A percentile compares a stretch with the other conserved stretches of the same genome.
phyloP scores from a whole-genome alignment of 2,329 filamentous ascomycete species.

The Diaporthe citrichinensis region DNA sequence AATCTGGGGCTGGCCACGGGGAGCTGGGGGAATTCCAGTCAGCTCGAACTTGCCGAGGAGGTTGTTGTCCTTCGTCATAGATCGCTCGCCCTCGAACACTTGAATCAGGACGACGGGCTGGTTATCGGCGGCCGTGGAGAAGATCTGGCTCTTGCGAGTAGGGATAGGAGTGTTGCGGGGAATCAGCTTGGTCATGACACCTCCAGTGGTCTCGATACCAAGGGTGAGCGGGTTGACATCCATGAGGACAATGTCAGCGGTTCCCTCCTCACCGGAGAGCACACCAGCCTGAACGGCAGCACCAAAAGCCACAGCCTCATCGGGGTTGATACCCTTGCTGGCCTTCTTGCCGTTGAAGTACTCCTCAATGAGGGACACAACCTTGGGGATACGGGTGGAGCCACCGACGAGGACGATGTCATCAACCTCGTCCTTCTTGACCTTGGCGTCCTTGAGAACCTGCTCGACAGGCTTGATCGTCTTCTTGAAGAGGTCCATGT shows the following conservation, averaged over 20 bases:
- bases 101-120: conserved; percentile 96
- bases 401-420: conserved; percentile 99
- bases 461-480: conserved; percentile 98
- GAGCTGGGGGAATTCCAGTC: conserved; percentile 93
- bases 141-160: conserved; percentile 97
- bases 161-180: conserved; percentile 95
- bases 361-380: conserved; percentile 93
- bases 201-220: conserved; percentile 97
- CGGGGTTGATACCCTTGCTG: conserved; percentile 99
- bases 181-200: conserved; percentile 98
- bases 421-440: conserved; percentile 94
- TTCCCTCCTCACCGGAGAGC: conserved; percentile 88
- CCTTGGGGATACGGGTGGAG: conserved; percentile 99
- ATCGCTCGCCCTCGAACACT: conserved; percentile 94
- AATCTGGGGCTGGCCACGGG: conserved; percentile 96
- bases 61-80: conserved; percentile 98
- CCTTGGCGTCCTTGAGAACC: conserved; percentile 97
- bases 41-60: conserved; percentile 98
- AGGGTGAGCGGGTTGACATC: conserved; percentile 97
- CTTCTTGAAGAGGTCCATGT: conserved; percentile 99
- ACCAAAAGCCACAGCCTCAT: conserved; percentile 98
- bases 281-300: conserved; percentile 98
- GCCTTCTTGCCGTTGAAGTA: conserved; percentile 97
- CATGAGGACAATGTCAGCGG: conserved; percentile 89
- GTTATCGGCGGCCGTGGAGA: conserved; percentile 97